A percentile compares a stretch with the other conserved stretches of the same genome.
Conservation (phyloP, 352 stramenopile genomes). For the Pythium insidiosum region DNA sequence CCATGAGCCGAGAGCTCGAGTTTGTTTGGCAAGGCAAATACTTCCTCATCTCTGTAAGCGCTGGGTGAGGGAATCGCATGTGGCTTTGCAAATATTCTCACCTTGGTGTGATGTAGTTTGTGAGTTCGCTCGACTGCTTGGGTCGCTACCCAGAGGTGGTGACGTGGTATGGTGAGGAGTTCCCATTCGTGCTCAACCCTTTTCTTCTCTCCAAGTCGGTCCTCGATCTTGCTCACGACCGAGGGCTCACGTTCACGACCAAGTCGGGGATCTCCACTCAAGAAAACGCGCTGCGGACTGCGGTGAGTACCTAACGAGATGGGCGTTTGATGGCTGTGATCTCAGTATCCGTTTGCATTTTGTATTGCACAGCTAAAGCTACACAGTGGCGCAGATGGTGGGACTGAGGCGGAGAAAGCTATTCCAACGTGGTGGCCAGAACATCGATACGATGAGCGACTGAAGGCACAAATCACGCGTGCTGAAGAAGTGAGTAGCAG, state of each 20-base stretch:
- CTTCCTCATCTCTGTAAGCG: constrained; percentile 29
- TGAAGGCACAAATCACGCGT: constrained; percentile 26
- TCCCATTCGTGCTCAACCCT: constrained; percentile 53
- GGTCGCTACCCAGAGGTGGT: constrained; percentile 19
- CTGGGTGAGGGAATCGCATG: too few species aligned
- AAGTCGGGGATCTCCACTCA: background rate
- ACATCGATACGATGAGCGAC: constrained; percentile 20
- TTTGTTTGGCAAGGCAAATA: constrained; percentile 56
- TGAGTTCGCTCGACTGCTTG: constrained; percentile 46
- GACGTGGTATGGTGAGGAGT: constrained; percentile 75
- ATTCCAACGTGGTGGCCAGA: constrained; percentile 58
- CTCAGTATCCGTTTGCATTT: background rate
- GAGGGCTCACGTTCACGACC: constrained; percentile 13
- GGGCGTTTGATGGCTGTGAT: background rate
- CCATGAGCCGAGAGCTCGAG: background rate
- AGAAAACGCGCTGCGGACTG: constrained; percentile 19
- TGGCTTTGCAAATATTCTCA: too few species aligned
- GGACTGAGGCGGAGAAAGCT: background rate
- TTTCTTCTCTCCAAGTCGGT: constrained; percentile 51
- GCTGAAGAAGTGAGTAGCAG: constrained; percentile 33
- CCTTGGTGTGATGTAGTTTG: constrained; percentile 23
- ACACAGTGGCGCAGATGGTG: constrained; percentile 16
- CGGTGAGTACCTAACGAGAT: constrained; percentile 16
- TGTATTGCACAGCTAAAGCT: constrained; percentile 20
- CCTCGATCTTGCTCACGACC: constrained; percentile 31